Evolutionary conservation across 202 grass and related monocot genomes (phyloP).

Genomic region (Panicum hallii): DNA sequence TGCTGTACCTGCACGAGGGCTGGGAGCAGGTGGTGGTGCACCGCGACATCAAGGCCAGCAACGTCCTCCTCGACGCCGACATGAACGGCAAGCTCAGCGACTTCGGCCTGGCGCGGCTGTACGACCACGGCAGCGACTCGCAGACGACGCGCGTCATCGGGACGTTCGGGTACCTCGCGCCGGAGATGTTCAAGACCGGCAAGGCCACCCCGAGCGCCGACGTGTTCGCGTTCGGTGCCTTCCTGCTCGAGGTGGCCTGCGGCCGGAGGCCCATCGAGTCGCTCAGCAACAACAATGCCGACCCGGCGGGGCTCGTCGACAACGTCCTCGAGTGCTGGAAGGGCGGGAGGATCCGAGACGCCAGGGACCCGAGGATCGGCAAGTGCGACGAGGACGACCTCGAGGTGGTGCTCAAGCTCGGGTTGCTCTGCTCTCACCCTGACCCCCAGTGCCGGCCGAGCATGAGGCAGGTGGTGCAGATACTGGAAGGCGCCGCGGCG

Average conservation of each 20-base stretch:
- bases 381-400: constrained; percentile 56
- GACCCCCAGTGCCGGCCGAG: constrained; percentile 51
- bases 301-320: constrained; percentile 67
- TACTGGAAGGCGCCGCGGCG: constrained; percentile 46
- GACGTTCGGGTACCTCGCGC: constrained; percentile 82
- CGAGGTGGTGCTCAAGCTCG: constrained; percentile 73
- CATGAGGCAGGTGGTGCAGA: constrained; percentile 75
- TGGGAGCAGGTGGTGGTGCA: constrained; percentile 94
- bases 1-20: constrained; percentile 91
- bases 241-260: constrained; percentile 79
- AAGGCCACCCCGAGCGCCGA: constrained; percentile 70
- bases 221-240: constrained; percentile 73
- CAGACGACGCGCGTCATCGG: constrained; percentile 81
- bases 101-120: constrained; percentile 81
- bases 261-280: constrained; percentile 63
- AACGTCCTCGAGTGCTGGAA: constrained; percentile 69
- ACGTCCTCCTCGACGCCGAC: constrained; percentile 78
- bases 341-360: constrained; percentile 48
- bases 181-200: constrained; percentile 80
- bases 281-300: constrained; percentile 37
- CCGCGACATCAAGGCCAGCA: constrained; percentile 83
- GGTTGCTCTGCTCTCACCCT: constrained; percentile 78
- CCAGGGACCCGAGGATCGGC: constrained; percentile 58
- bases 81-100: constrained; percentile 82
- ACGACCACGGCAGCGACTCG: constrained; percentile 70